Evolutionary conservation across 2,329 filamentous ascomycete genomes (phyloP), one percentile per base, ranked within the genome.

Genomic region (Neonectria magnoliae): DNA sequence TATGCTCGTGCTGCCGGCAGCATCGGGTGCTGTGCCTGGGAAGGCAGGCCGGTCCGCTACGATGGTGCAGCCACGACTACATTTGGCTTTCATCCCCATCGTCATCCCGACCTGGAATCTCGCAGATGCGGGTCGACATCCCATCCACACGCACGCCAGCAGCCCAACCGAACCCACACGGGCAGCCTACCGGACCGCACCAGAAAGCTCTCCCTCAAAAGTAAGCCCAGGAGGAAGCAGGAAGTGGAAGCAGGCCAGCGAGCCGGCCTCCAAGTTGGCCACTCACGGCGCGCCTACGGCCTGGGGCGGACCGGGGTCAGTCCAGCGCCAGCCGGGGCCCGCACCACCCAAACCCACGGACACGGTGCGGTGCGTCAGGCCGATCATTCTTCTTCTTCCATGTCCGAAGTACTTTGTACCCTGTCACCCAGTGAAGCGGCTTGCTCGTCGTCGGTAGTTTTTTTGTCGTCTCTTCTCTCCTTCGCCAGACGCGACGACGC

Each of bases 261-360:
- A 57, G 47, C 20, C 29, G 44, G 27, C 56, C 61, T 59, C 56
- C 50, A 33, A 57, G 42, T 29, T 38, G 44, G 27, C 61, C 61
- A 63, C 44, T 63, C 61, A 62, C 47, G 45, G 25, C 55, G 42
- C 51, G 33, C 52, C 52, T 50, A 56, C 45, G 47, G 60, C 66
- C 69, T 71, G 66, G 68, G 57, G 65, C 55, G 42, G 36, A 60
- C 69, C 69, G 47, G 62, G 50, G 55, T 54, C 61, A 68, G 66
- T 68, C 14, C 64, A 68, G 64, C 66, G 58, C 65, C 58, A 71
- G 59, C 71, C 52, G 62, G 68, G 68, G 68, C 68, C 36, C 59
- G 69, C 65, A 71, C 69, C 71, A 73, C 71, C 71, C 71, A 73
- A 73, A 73, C 64, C 71, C 71, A 72, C 64, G 71, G 71, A 66